Evolutionary conservation across 306 rosid genomes (phyloP), one percentile per base, ranked within the genome.

Genomic region (Cotoneaster glaucophyllus): DNA sequence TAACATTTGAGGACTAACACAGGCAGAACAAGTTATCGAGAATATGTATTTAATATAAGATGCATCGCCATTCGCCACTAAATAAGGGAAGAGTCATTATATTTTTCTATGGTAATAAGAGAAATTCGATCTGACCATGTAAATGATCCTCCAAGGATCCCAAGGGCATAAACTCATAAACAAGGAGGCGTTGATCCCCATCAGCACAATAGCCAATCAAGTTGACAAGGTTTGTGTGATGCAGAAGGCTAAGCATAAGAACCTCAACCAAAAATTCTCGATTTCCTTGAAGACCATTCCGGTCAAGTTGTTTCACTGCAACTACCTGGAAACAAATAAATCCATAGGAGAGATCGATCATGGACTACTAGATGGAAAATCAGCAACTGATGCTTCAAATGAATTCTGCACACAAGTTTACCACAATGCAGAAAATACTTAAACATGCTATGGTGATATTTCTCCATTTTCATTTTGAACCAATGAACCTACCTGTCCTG

Each of bases 61-160:
- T 39, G 22, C 28, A 37, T 12, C 8, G 39, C 8, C 39, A 34
- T 34, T 34, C 12, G 0, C 31, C 17, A 29, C 28, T 28, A 69
- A 29, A 37, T 25, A 43, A 44, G 26, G 52, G 57, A 54, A 24
- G 11, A 28, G 19, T 11, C 12, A 31, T 32, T 59, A 41, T 53
- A 34, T n/a, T 32, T 32, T 37, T 52, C 19, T 21, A 68, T 44
- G 53, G 73, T 12, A 29, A 78, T n/a, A 53, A 52, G 83, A 82
- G 80, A 75, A 86, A 74, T 58, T 79, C 25, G 68, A 81, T 70
- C 94, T 80, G 83, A 96, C 99, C 99, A 28, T 96, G 99, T 78
- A 96, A 86, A 85, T 96, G 99, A 85, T 96, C 99, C 92, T 96
- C 99, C 93, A 96, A 83, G 74, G 99, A 96, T 29, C 99, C 99